A percentile compares a stretch with the other conserved stretches of the same genome.
Evolutionary conservation across 1,284 basidiomycete species (phyloP).

Genomic region (Lentinus polychrous): DNA sequence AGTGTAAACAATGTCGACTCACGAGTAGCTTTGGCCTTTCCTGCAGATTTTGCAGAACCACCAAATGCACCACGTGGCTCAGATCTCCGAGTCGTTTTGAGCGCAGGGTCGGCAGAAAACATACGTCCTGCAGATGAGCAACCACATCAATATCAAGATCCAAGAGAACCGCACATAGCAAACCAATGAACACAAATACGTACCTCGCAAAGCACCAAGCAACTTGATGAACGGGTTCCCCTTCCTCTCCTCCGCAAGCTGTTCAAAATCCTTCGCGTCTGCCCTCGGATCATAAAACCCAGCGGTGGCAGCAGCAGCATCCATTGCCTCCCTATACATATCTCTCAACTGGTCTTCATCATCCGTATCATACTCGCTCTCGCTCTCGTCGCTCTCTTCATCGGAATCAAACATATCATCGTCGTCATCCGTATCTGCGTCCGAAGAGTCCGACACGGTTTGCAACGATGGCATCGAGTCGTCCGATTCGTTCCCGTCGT

Average conservation of each 20-base stretch:
- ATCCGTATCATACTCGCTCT: conserved; percentile 56
- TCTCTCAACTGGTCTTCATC: conserved; percentile 59
- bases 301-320: conserved; percentile 46
- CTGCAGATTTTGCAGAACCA: conserved; percentile 1
- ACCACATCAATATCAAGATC: background rate
- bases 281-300: conserved; percentile 46
- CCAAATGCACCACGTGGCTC: conserved; percentile 12
- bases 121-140: conserved; percentile 46
- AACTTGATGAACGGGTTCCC: conserved; percentile 70
- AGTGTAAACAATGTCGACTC: too few species aligned
- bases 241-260: conserved; percentile 44
- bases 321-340: conserved; percentile 63
- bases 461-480: conserved; percentile 59
- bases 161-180: background rate
- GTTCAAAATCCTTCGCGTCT: conserved; percentile 33
- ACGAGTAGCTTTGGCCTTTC: conserved; percentile 9
- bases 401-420: conserved; percentile 29
- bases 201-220: conserved; percentile 64
- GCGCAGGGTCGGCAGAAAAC: conserved; percentile 56
- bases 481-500: conserved; percentile 31
- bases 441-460: conserved; percentile 51
- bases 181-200: conserved; percentile 11
- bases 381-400: conserved; percentile 29
- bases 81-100: conserved; percentile 35
- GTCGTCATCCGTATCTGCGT: conserved; percentile 23